Evolutionary conservation across 2,329 filamentous ascomycete genomes (phyloP), one percentile per base, ranked within the genome.

Genomic region (Chaetothyriales sp.): DNA sequence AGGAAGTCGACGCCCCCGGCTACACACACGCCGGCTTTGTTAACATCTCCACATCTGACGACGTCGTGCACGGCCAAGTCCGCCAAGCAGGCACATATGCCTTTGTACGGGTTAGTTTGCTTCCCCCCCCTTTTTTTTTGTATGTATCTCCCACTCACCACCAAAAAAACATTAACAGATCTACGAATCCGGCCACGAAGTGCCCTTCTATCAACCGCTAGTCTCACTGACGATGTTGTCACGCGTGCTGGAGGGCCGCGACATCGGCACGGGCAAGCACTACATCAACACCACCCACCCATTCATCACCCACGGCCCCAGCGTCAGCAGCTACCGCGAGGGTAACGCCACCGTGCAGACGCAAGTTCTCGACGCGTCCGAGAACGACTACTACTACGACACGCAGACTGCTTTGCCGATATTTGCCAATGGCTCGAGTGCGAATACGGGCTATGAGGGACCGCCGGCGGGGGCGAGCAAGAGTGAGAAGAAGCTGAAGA

Each of bases 161-260:
- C n/a, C n/a, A n/a, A 33, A 33, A 33, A 10, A 40, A 40, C 10
- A 40, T n/a, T n/a, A 15, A 4, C 10, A 40, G 33, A 61, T 61
- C 51, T 70, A 67, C 58, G 63, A 69, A 52, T 62, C 62, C 19
- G 69, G 68, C 7, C 69, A 71, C 58, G 66, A 70, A 58, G 69
- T 70, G 28, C 60, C 60, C 1, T 62, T 60, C 43, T 62, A 54
- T 51, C 79, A 82, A 65, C 80, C 80, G 8, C 70, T 77, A 60
- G 78, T 77, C 2, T 69, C 76, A 2, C 73, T 81, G 53, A 74
- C 77, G 57, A 67, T 82, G 45, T 82, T 84, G 58, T 74, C 77
- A 25, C 74, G 82, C 25, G 77, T 79, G 46, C 68, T 84, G 55
- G 67, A 70, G 50, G 76, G 76, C 9, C 72, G 70, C 52, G 74